Evolutionary conservation across 768 basidiomycete genomes (phyloP), one percentile per base, ranked within the genome.

Genomic region (Mycena venus): DNA sequence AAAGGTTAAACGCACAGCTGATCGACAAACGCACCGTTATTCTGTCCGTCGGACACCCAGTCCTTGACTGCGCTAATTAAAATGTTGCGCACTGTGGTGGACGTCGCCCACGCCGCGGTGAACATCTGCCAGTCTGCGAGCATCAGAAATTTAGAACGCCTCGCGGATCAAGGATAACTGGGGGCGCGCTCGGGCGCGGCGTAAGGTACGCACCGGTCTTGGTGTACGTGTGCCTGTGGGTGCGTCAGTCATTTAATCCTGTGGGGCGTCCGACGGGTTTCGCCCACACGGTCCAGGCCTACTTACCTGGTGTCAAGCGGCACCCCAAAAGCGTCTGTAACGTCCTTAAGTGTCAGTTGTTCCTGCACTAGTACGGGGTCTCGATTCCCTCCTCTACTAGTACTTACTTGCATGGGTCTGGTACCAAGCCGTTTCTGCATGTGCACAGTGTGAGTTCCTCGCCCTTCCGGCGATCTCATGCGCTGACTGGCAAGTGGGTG

Each of bases 111-210:
- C 7, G 84, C 88, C 21, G 90, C 88, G 0, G 89, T 90, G 85
- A 87, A 92, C 8, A 91, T 87, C 61, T 90, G 82, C 91, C 91
- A 92, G 74, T 91, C 91, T 87, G 72, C 49, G 49, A 12, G 12
- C 23, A 14, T 23, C 27, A 21, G 19, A 7, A 12, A 19, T 59
- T 32, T 58, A 40, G 10, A 25, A 32, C 21, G 8, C 5, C 15
- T 23, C 25, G 51, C 51, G 51, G 58, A 59, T 59, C 58, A 21
- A n/a, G n/a, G 4, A 1, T 17, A 23, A 9, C 14, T 55, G 17
- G 14, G 49, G n/a, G n/a, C n/a, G n/a, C n/a, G n/a, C n/a, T n/a
- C n/a, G 29, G 15, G 23, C 7, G n/a, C 58, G 44, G 7, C 3
- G n/a, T 14, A 25, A 55, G 32, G 60, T 42, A 68, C 80, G 60